Evolutionary conservation across 2,329 filamentous ascomycete species (phyloP).

Genomic region (Paramyrothecium sp.): DNA sequence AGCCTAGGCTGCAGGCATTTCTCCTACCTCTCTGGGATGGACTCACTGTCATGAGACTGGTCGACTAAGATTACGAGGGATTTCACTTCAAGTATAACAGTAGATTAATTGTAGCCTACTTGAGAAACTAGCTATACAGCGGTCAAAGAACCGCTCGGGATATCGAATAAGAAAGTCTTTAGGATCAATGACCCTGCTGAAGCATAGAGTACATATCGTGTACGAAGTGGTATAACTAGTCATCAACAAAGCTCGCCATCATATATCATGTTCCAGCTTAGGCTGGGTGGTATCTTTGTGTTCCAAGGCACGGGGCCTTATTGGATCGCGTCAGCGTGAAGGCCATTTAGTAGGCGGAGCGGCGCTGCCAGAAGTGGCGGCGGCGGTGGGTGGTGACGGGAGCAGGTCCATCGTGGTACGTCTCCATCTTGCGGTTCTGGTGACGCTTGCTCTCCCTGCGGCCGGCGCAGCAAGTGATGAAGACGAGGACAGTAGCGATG

Average conservation of each 20-base stretch:
- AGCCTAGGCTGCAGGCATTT: conserved; percentile 36
- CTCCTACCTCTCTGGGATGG: conserved; percentile 43
- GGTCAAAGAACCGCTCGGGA: background rate
- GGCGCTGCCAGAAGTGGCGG: conserved; percentile 15
- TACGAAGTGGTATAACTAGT: background rate
- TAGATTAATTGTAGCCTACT: background rate
- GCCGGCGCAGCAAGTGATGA: conserved; percentile 60
- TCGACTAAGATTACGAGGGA: conserved; percentile 26
- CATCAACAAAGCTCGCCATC: background rate
- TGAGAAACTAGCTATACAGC: background rate
- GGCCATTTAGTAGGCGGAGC: background rate
- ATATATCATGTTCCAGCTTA: background rate
- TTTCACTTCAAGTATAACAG: background rate
- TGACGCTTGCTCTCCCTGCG: conserved; percentile 34
- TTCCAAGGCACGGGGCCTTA: too few relatives aligned
- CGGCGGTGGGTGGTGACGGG: conserved; percentile 7
- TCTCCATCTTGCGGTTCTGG: conserved; percentile 23
- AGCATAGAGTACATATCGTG: too few relatives aligned
- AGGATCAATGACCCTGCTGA: too few relatives aligned
- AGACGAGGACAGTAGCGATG: conserved; percentile 54
- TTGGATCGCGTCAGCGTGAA: too few relatives aligned
- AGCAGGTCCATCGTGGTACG: conserved; percentile 15
- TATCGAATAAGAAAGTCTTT: background rate
- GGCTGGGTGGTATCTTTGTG: too few relatives aligned
- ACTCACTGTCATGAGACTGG: conserved; percentile 34